Base-by-base conservation (phyloP, 306 rosid genomes). In the Geum urbanum region DNA sequence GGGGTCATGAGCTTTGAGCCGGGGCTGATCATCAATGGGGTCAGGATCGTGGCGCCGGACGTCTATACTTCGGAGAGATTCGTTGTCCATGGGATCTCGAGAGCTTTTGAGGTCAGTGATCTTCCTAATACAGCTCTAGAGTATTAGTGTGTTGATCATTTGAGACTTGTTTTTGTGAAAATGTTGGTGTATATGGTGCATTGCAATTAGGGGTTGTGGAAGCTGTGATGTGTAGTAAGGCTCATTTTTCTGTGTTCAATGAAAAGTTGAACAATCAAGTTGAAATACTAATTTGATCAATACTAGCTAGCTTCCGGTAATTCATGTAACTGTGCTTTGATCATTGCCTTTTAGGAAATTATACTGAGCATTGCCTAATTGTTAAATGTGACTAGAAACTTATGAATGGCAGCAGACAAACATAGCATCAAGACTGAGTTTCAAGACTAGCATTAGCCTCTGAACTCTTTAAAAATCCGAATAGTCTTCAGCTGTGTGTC, bases 11-110 rank as follows among this genome's bases (percentile, higher is more conserved):
- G 43, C 9, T 84, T 78, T 59, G 39, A 63, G 76, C 19, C 57
- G 2, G 81, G 85, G 55, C 66, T 89, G 57, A 50, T 79, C 7
- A 54, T 92, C 44, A 81, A 77, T 63, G 89, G 96, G 2, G 86
- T 82, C 13, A 77, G 85, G 64, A 76, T 92, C 46, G 89, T 83
- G 61, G 83, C 70, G 6, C 89, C 96, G 19, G 92, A 89, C 13
- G 45, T 83, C 59, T 74, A 79, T 7, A 46, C 54, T 70, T 92
- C 96, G 0, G 78, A 81, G 13, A 88, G 70, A 20, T 85, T 85
- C 50, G 88, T 78, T 0, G 69, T 92, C 71, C 98, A 89, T 80
- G 96, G 95, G 62, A 90, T 89, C 73, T 83, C 92, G 18, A 70
- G 71, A 70, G 84, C 91, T 78, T 79, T 92, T 18, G 65, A 83